Conservation (phyloP, 2,329 filamentous ascomycete genomes). For the Falciphora oryzae region DNA sequence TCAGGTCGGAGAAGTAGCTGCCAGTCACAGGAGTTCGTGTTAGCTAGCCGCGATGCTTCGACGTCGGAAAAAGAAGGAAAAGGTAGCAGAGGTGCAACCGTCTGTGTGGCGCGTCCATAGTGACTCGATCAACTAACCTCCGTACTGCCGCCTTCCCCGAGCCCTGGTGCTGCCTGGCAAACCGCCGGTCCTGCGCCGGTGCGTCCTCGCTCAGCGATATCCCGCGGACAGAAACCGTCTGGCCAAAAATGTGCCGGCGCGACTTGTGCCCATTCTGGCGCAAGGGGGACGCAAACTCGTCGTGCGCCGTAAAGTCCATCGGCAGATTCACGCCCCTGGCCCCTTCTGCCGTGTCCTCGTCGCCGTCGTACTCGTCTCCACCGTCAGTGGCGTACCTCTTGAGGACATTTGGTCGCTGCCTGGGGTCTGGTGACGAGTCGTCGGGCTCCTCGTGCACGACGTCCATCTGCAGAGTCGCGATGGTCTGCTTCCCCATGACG, state of each 20-base stretch:
- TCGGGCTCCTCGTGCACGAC: slow-evolving; percentile 32
- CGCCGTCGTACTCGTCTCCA: slow-evolving; percentile 22
- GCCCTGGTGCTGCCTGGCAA: slow-evolving; percentile 5
- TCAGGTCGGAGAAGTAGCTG: slow-evolving; percentile 31
- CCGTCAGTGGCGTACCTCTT: slow-evolving; percentile 11
- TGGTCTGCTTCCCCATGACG: slow-evolving; percentile 69
- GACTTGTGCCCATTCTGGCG: slow-evolving; percentile 17
- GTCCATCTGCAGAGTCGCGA: slow-evolving; percentile 69
- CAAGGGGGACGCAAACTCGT: slow-evolving; percentile 26
- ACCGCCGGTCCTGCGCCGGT: slow-evolving; percentile 15
- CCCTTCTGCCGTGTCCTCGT: slow-evolving; percentile 22
- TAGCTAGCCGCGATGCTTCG: slow-evolving; percentile 13
- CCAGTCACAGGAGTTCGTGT: slow-evolving; percentile 10
- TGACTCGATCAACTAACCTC: slow-evolving; percentile 12
- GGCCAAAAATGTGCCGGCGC: slow-evolving; percentile 36
- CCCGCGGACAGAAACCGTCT: slow-evolving; percentile 30
- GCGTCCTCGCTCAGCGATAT: slow-evolving; percentile 23
- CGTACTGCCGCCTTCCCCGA: slow-evolving; percentile 10
- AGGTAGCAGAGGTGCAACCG: not conserved
- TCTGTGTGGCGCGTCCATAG: not conserved
- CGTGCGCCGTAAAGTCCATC: slow-evolving; percentile 33
- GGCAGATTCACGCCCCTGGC: slow-evolving; percentile 26
- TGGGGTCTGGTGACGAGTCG: not conserved
- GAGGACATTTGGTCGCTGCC: slow-evolving; percentile 11
- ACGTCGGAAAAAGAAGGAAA: not conserved